Evolutionary conservation across 441 rosid genomes (phyloP).

Genomic region (Melastoma candidum): DNA sequence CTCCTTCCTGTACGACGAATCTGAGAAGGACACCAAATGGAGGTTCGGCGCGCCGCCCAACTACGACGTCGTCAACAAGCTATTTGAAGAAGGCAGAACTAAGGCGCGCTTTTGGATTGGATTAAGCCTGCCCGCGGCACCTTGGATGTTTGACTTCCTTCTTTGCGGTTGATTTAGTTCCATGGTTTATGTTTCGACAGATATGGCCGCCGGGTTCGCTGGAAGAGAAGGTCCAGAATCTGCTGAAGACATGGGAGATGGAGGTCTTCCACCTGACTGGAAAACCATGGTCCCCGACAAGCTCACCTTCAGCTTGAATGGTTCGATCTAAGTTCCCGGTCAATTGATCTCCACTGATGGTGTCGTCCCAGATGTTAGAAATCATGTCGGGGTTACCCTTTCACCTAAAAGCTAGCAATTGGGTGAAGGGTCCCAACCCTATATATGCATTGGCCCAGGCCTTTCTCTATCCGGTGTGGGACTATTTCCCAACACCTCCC

Average conservation of each 20-base stretch:
- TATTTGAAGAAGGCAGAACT: slow-evolving; percentile 48
- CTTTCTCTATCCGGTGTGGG: too few species aligned
- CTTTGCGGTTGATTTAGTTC: not conserved
- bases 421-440: too few species aligned
- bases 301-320: slow-evolving; percentile 35
- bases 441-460: too few species aligned
- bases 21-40: slow-evolving; percentile 45
- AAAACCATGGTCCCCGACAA: slow-evolving; percentile 30
- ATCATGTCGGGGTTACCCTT: too few species aligned
- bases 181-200: slow-evolving; percentile 12
- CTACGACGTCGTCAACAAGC: slow-evolving; percentile 39
- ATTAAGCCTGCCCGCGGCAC: not conserved
- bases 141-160: not conserved
- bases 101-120: slow-evolving; percentile 17
- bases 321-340: slow-evolving; percentile 12
- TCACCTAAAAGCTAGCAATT: too few species aligned
- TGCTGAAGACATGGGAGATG: slow-evolving; percentile 63
- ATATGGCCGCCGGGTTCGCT: slow-evolving; percentile 56
- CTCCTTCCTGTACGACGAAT: slow-evolving; percentile 31
- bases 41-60: slow-evolving; percentile 37
- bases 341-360: not conserved
- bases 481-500: too few species aligned
- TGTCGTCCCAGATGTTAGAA: too few species aligned
- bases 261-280: slow-evolving; percentile 41
- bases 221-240: slow-evolving; percentile 53